These are phyloP conservation scores for Fraxinus albicans DNA, from an alignment of 305 asterid genomes.

Conservation along the genomic window DNA sequence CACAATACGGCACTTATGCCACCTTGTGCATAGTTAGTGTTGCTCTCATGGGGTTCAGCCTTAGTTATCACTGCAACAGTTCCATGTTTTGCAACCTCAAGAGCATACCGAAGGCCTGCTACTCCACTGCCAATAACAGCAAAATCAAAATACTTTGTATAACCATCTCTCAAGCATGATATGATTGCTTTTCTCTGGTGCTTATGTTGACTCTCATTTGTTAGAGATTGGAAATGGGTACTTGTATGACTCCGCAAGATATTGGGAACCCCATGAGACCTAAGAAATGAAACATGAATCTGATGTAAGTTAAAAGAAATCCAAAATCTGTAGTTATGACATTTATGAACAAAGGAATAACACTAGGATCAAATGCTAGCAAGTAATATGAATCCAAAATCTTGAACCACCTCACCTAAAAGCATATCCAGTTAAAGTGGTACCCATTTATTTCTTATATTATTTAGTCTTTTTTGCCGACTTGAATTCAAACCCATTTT, in stretches of 20 bases:
- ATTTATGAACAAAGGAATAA: not conserved
- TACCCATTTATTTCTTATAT: not conserved
- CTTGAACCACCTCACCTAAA: not conserved
- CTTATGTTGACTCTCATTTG: slow-evolving; percentile 34
- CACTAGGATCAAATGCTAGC: not conserved
- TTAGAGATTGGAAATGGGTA: slow-evolving; percentile 27
- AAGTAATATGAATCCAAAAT: not conserved
- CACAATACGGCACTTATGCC: slow-evolving; percentile 98
- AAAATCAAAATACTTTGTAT: slow-evolving; percentile 75
- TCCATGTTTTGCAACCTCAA: slow-evolving; percentile 93
- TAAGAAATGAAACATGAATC: slow-evolving; percentile 29
- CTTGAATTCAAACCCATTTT: not conserved
- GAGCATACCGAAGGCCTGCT: slow-evolving; percentile 98
- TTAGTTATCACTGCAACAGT: slow-evolving; percentile 92
- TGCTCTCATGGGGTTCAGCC: slow-evolving; percentile 97
- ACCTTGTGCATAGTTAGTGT: slow-evolving; percentile 98
- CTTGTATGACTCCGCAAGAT: slow-evolving; percentile 33
- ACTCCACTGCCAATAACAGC: slow-evolving; percentile 96
- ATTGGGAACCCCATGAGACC: slow-evolving; percentile 67
- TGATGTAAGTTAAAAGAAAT: not conserved
- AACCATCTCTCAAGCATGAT: slow-evolving; percentile 59
- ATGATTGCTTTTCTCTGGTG: slow-evolving; percentile 37
- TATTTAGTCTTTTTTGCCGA: not conserved
- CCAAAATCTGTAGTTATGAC: not conserved
- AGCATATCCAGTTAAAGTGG: not conserved